phyloP scores from a whole-genome alignment of 1,139 yeast genomes.

The Protomyces lactucae-debilis region DNA sequence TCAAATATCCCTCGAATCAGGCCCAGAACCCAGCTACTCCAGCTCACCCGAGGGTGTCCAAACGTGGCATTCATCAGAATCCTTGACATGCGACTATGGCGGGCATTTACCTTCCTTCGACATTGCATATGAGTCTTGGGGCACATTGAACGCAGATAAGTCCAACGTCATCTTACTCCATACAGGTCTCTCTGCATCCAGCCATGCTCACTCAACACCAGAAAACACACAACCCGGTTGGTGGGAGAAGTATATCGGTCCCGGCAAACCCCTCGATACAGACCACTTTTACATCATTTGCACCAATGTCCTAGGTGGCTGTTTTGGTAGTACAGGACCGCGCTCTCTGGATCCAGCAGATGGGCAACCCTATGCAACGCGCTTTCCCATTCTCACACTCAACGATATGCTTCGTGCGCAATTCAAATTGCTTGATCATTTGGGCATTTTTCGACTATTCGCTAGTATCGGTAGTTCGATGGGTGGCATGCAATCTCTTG shows the following conservation, averaged over 20 bases:
- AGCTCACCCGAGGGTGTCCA: constrained; percentile 38
- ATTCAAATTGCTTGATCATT: constrained; percentile 59
- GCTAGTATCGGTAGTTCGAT: constrained; percentile 89
- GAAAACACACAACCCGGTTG: constrained; percentile 73
- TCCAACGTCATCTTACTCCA: constrained; percentile 75
- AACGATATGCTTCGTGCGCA: constrained; percentile 92
- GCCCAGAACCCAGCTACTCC: constrained; percentile 25
- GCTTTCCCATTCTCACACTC: constrained; percentile 79
- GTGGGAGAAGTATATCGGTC: constrained; percentile 95
- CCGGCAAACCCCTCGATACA: constrained; percentile 74
- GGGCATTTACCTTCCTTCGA: constrained; percentile 68
- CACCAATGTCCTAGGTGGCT: constrained; percentile 88
- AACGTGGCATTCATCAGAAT: constrained; percentile 55
- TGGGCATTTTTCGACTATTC: constrained; percentile 59
- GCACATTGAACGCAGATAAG: constrained; percentile 54
- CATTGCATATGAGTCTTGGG: constrained; percentile 92
- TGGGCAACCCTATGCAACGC: constrained; percentile 68
- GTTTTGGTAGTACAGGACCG: constrained; percentile 95
- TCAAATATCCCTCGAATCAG: constrained; percentile 9
- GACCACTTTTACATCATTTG: constrained; percentile 75
- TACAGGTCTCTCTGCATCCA: constrained; percentile 88
- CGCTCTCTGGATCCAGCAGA: constrained; percentile 73
- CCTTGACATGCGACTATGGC: constrained; percentile 74
- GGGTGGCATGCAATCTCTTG: constrained; percentile 96
- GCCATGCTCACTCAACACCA: constrained; percentile 85